These are phyloP conservation scores for Drechslerella coelobrocha DNA, from an alignment of 2,329 filamentous ascomycete genomes.

Conservation along the genomic window DNA sequence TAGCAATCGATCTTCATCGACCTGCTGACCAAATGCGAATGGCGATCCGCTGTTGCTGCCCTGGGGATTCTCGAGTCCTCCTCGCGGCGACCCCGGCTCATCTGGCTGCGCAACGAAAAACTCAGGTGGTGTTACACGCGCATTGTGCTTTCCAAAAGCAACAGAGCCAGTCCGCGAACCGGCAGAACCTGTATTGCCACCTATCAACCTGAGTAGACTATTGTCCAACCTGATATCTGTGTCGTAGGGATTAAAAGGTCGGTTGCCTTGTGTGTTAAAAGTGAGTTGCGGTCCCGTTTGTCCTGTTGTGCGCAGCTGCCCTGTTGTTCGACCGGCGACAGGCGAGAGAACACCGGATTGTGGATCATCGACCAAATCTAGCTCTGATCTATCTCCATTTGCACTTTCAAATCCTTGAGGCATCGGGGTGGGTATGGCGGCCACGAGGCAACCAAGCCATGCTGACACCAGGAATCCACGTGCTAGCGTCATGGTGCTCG, in stretches of 20 bases:
- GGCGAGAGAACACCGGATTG: neutral
- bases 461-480: constrained; percentile 19
- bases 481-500: constrained; percentile 7
- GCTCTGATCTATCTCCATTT: neutral
- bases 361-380: neutral
- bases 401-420: neutral
- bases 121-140: no score
- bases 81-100: no score
- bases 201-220: neutral
- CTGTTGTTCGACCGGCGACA: neutral
- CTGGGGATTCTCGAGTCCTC: no score
- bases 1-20: no score
- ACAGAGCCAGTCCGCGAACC: neutral
- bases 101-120: no score
- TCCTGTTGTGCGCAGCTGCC: neutral
- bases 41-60: no score
- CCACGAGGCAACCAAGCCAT: constrained; percentile 31
- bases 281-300: constrained; percentile 16
- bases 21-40: no score
- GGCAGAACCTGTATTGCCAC: neutral
- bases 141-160: neutral
- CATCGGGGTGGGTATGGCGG: constrained; percentile 20
- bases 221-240: neutral
- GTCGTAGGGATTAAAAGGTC: constrained; percentile 8
- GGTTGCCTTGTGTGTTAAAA: neutral